A percentile compares a stretch with the other conserved stretches of the same genome.
These are phyloP conservation scores for Paraphaeosphaeria minitans DNA, from an alignment of 2,329 filamentous ascomycete species.

Conservation along the genomic window DNA sequence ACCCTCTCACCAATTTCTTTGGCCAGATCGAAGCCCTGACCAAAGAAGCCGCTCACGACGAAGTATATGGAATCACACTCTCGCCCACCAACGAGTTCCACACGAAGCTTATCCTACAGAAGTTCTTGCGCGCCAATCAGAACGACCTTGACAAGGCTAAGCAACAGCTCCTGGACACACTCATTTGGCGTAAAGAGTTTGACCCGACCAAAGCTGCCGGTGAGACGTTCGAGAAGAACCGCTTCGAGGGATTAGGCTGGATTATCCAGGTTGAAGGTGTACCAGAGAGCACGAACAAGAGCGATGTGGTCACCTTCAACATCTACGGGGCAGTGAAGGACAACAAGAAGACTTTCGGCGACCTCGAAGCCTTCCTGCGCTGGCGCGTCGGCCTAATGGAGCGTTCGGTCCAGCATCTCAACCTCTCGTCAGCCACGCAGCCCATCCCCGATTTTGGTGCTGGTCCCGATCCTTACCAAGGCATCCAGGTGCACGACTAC, in stretches of 20 bases:
- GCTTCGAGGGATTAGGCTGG: slow-evolving; percentile 81
- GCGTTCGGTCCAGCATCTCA: slow-evolving; percentile 75
- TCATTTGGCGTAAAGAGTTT: slow-evolving; percentile 81
- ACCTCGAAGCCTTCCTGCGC: slow-evolving; percentile 83
- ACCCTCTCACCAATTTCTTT: slow-evolving; percentile 61
- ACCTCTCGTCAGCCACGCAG: slow-evolving; percentile 69
- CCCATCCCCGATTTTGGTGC: slow-evolving; percentile 71
- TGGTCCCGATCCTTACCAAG: slow-evolving; percentile 80
- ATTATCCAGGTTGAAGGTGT: slow-evolving; percentile 71
- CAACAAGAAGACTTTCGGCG: slow-evolving; percentile 78
- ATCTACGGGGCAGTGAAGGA: slow-evolving; percentile 89
- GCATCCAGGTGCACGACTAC: slow-evolving; percentile 94
- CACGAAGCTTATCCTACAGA: slow-evolving; percentile 84
- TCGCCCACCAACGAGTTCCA: slow-evolving; percentile 62
- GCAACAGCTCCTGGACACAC: slow-evolving; percentile 76
- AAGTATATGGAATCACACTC: slow-evolving; percentile 88
- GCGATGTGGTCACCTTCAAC: slow-evolving; percentile 84
- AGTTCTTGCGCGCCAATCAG: slow-evolving; percentile 90
- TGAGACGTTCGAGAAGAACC: slow-evolving; percentile 66
- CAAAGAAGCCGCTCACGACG: slow-evolving; percentile 64
- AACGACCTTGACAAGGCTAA: slow-evolving; percentile 74
- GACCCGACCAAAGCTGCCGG: slow-evolving; percentile 70
- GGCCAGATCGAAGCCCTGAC: slow-evolving; percentile 64
- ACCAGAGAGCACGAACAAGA: slow-evolving; percentile 58
- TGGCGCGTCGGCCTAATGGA: slow-evolving; percentile 95